Percentiles rank a stretch among this genome's conserved stretches.
Conservation (phyloP, 306 rosid species). For the Arachis stenosperma region DNA sequence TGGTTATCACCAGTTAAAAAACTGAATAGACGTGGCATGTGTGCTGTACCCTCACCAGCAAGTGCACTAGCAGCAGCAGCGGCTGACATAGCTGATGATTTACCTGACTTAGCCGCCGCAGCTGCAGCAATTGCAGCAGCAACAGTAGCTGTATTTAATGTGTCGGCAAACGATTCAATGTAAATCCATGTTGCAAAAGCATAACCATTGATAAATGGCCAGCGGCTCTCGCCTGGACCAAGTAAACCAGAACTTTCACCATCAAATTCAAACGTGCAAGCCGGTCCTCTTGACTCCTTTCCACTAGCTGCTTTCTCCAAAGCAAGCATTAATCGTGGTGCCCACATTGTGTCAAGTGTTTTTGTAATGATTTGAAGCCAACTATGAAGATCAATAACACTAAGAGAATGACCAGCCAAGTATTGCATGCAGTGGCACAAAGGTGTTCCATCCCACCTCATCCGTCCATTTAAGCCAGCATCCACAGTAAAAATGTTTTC, state of each 20-base stretch:
- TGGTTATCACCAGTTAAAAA: slow-evolving; percentile 96
- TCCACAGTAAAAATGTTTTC: slow-evolving; percentile 71
- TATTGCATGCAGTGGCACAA: slow-evolving; percentile 91
- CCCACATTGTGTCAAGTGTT: slow-evolving; percentile 79
- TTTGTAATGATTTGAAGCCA: slow-evolving; percentile 85
- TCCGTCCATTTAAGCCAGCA: slow-evolving; percentile 64
- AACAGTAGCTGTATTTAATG: slow-evolving; percentile 95
- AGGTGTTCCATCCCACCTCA: slow-evolving; percentile 92
- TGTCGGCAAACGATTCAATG: slow-evolving; percentile 99
- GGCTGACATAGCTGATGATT: slow-evolving; percentile 99
- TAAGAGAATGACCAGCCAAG: slow-evolving; percentile 89
- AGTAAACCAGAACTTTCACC: slow-evolving; percentile 99
- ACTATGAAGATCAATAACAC: slow-evolving; percentile 68
- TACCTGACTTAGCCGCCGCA: slow-evolving; percentile 95
- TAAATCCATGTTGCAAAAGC: slow-evolving; percentile 99
- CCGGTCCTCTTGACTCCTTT: slow-evolving; percentile 95
- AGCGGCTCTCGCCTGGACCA: slow-evolving; percentile 98
- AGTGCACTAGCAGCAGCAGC: slow-evolving; percentile 99
- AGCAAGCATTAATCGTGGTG: slow-evolving; percentile 75
- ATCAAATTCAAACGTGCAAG: slow-evolving; percentile 95
- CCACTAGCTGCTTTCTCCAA: slow-evolving; percentile 89
- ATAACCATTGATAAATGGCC: slow-evolving; percentile 96
- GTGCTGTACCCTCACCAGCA: slow-evolving; percentile 99
- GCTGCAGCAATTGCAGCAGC: slow-evolving; percentile 99
- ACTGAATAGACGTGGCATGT: slow-evolving; percentile 97